Evolutionary conservation across 768 basidiomycete species (phyloP), one percentile per base, ranked within the genome.

Genomic region (Scleroderma bovista): DNA sequence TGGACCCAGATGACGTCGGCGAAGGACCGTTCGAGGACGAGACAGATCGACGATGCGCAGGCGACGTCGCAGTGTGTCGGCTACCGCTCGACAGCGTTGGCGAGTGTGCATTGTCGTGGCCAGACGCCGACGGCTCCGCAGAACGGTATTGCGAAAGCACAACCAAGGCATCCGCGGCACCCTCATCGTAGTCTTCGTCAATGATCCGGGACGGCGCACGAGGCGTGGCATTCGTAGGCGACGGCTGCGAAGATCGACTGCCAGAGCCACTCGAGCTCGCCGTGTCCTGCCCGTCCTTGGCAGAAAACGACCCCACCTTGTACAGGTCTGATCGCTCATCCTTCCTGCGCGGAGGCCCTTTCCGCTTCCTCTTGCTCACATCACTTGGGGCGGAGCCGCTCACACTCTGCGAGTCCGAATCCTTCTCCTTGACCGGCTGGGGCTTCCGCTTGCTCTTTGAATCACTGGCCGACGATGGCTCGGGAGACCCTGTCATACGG

Each of bases 151-250:
- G 85, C 68, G 51, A 67, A 6, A 96, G 74, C 2, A 77, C 81
- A 67, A 96, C 88, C 31, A 96, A 71, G 1, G 88, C 81, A 57
- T 92, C 91, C 4, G 89, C 82, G n/a, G 83, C 34, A 36, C 86
- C 88, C 65, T 93, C 93, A 58, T 98, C 93, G 57, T 96, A 96
- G 58, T 96, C 88, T 57, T 98, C 93, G 60, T 96, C 92, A 16
- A 94, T 77, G 2, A 79, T 70, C 7, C 93, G 76, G 11, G 81
- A 72, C 7, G 84, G 82, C 16, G 81, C 77, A 33, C 79, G 69
- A 46, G 81, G 77, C 7, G 76, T 75, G 17, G 74, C 77, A 50
- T 75, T 79, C 2, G 79, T 87, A 1, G 87, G 86, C 26, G 84
- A 87, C 2, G 85, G 86, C 56, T 86, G 86, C 36, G 82, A 72